phyloP scores from a whole-genome alignment of 805 yeast species.

The Brettanomyces bruxellensis region DNA sequence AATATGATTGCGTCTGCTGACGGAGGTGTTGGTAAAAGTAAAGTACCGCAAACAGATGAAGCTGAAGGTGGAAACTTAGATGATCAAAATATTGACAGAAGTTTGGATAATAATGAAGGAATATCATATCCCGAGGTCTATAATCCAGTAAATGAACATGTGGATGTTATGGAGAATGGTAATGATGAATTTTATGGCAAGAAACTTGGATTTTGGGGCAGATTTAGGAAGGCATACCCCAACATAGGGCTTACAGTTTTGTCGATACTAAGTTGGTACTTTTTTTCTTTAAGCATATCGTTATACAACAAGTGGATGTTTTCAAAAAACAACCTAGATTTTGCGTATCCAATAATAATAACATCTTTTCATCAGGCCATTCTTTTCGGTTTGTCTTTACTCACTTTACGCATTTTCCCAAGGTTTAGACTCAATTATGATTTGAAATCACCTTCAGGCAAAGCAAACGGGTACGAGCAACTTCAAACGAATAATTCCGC shows the following conservation, averaged over 20 bases:
- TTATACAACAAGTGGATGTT: conserved; percentile 97
- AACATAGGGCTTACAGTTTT: conserved; percentile 17
- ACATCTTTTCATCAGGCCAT: conserved; percentile 81
- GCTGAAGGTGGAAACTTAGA: too few species aligned
- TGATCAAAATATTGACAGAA: too few species aligned
- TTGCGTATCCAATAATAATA: conserved; percentile 75
- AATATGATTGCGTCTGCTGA: too few species aligned
- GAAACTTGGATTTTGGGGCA: neutral
- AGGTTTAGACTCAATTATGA: conserved; percentile 32
- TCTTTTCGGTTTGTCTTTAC: conserved; percentile 44
- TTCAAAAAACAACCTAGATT: conserved; percentile 59
- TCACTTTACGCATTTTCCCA: conserved; percentile 38
- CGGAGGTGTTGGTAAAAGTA: too few species aligned
- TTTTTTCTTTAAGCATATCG: conserved; percentile 59
- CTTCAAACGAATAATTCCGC: too few species aligned
- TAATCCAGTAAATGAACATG: too few species aligned
- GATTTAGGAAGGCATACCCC: conserved; percentile 14
- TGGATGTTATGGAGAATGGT: neutral
- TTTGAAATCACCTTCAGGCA: too few species aligned
- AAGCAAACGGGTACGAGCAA: too few species aligned
- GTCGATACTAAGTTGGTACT: conserved; percentile 45
- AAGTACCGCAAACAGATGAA: too few species aligned
- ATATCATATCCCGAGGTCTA: neutral
- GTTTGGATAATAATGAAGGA: neutral
- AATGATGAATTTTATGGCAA: neutral